Base-by-base conservation (phyloP, 2,329 filamentous ascomycete genomes). In the Metarhizium robertsii region DNA sequence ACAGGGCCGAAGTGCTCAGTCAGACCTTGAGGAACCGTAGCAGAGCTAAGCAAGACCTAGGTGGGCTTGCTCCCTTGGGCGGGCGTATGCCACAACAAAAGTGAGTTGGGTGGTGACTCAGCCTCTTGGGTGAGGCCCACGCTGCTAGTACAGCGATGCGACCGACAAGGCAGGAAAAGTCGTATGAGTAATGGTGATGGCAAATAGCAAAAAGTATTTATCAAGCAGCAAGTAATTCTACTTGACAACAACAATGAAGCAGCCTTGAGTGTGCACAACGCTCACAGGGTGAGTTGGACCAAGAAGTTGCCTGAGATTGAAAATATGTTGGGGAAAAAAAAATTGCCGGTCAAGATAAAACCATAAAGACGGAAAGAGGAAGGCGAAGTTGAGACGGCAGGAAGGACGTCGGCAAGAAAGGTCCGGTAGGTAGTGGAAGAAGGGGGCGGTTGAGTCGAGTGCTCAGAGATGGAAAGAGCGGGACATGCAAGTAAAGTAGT, bases 401-500 rank as follows among this genome's bases (percentile, higher is more conserved):
- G 20, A 30, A 16, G 13, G 43, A 20, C n/a, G 13, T 20, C 18
- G 45, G 14, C 53, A 38, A 55, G 25, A 18, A 50, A 42, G 45
- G 30, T 20, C 25, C 25, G 25, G 25, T 25, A 25, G 16, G 25
- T 16, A 16, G 29, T 47, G 50, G 53, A 48, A 52, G 42, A n/a
- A 50, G 36, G 46, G 46, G 50, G 18, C 53, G 25, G 25, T 53
- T 16, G 50, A 48, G 53, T 50, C 53, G 48, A 57, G 16, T 11
- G 20, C 50, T 50, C 42, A 34, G 46, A 57, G 20, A 40, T 55
- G 53, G 53, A 42, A 55, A 45, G 53, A 45, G 56, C 50, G 50
- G 53, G 53, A 55, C 53, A 53, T 53, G 40, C 50, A 52, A 38
- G 46, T 57, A 45, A 55, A 55, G 55, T 55, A 55, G 52, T 40